Percentiles rank a stretch among this genome's conserved stretches.
These are phyloP conservation scores for Leucaena leucocephala DNA, from an alignment of 306 rosid species.

Conservation along the genomic window DNA sequence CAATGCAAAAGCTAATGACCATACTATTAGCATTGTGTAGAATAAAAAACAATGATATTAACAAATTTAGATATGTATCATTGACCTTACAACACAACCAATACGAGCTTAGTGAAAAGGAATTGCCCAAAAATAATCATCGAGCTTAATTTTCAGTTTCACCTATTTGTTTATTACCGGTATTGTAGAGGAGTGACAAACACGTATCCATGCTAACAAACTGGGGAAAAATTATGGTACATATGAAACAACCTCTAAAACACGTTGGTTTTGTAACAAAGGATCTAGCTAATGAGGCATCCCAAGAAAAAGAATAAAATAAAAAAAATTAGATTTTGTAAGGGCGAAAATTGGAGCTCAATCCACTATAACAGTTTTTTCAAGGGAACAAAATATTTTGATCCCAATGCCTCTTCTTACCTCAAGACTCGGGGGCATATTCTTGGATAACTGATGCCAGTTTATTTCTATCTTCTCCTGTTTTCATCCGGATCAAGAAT, in stretches of 20 bases:
- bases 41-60: background rate
- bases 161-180: background rate
- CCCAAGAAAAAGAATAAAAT: background rate
- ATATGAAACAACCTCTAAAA: background rate
- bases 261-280: background rate
- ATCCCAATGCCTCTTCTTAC: background rate
- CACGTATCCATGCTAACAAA: background rate
- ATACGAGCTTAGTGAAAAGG: background rate
- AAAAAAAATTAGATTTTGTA: conserved; percentile 6
- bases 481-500: conserved; percentile 79
- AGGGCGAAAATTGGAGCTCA: conserved; percentile 37
- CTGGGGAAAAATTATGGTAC: background rate
- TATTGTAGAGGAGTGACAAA: background rate
- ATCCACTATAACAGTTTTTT: conserved; percentile 16
- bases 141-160: background rate
- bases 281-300: conserved; percentile 2
- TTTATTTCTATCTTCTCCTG: conserved; percentile 83
- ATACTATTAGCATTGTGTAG: background rate
- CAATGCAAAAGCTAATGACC: background rate
- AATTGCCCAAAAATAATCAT: background rate
- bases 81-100: background rate
- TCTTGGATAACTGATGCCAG: conserved; percentile 85
- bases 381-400: conserved; percentile 34
- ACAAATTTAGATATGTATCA: background rate
- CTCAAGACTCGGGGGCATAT: conserved; percentile 75